Conservation (phyloP, 768 basidiomycete genomes). For the Trametes cingulata region DNA sequence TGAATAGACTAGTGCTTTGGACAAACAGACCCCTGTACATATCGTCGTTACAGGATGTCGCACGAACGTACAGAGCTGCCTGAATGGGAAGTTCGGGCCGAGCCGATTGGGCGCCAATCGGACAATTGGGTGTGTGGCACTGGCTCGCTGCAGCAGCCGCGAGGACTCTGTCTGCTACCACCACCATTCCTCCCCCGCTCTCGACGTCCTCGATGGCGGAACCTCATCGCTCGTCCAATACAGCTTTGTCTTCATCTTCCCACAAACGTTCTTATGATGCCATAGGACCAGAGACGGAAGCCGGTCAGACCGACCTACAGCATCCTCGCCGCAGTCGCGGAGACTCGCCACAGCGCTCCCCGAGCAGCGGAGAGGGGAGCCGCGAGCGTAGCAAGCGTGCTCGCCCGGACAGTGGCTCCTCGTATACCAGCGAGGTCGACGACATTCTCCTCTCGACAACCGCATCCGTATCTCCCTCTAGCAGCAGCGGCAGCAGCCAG, state of each 20-base stretch:
- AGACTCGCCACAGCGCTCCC: background rate
- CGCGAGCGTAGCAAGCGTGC: slow-evolving; percentile 20
- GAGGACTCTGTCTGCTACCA: background rate
- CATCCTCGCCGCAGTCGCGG: background rate
- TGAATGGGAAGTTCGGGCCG: too few relatives aligned
- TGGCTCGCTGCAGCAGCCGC: background rate
- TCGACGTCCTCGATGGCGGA: background rate
- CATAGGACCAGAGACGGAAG: slow-evolving; percentile 4
- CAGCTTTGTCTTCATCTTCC: background rate
- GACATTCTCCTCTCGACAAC: slow-evolving; percentile 2
- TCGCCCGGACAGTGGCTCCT: slow-evolving; percentile 17
- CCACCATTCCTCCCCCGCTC: background rate
- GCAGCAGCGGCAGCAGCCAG: slow-evolving; percentile 10
- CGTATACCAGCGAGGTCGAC: slow-evolving; percentile 12
- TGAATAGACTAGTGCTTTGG: slow-evolving; percentile 5
- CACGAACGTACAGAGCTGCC: too few relatives aligned
- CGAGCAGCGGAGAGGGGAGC: background rate
- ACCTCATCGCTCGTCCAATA: background rate
- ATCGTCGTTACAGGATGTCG: too few relatives aligned
- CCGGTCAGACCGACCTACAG: background rate
- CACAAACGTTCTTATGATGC: slow-evolving; percentile 21
- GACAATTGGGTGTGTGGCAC: background rate
- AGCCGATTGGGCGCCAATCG: background rate
- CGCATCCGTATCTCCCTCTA: slow-evolving; percentile 7
- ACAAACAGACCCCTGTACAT: too few relatives aligned